These are phyloP conservation scores for Pulveroboletus sp. DNA, from an alignment of 768 basidiomycete genomes.

Conservation along the genomic window DNA sequence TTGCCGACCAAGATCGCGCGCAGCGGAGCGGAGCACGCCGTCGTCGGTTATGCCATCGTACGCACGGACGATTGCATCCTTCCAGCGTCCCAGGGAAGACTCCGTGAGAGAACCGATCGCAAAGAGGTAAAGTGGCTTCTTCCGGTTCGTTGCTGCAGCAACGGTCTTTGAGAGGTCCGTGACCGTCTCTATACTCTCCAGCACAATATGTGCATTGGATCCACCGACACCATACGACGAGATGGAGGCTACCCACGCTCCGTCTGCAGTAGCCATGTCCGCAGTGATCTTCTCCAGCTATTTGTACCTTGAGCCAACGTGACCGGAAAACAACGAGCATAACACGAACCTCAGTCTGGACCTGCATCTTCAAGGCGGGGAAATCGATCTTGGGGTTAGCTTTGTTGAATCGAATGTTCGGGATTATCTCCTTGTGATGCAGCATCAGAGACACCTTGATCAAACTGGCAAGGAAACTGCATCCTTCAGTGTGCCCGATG, in stretches of 20 bases:
- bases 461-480: slow-evolving; percentile 33
- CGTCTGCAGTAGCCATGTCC: slow-evolving; percentile 27
- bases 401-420: slow-evolving; percentile 27
- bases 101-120: slow-evolving; percentile 29
- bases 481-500: slow-evolving; percentile 28
- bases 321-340: background rate
- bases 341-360: slow-evolving; percentile 22
- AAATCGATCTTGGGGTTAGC: slow-evolving; percentile 29
- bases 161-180: slow-evolving; percentile 10
- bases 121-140: slow-evolving; percentile 24
- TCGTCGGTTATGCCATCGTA: slow-evolving; percentile 20
- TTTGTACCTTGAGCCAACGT: background rate
- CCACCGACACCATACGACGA: slow-evolving; percentile 35
- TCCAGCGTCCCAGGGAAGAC: slow-evolving; percentile 23
- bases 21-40: slow-evolving; percentile 23
- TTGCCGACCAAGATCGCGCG: slow-evolving; percentile 28
- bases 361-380: slow-evolving; percentile 21
- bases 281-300: slow-evolving; percentile 24
- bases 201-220: slow-evolving; percentile 32
- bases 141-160: background rate
- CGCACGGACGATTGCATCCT: slow-evolving; percentile 14
- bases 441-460: slow-evolving; percentile 33
- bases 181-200: slow-evolving; percentile 25
- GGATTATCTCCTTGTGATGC: slow-evolving; percentile 28
- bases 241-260: slow-evolving; percentile 30